These are phyloP conservation scores for Galerina sulciceps DNA, from an alignment of 768 basidiomycete species.

Conservation along the genomic window DNA sequence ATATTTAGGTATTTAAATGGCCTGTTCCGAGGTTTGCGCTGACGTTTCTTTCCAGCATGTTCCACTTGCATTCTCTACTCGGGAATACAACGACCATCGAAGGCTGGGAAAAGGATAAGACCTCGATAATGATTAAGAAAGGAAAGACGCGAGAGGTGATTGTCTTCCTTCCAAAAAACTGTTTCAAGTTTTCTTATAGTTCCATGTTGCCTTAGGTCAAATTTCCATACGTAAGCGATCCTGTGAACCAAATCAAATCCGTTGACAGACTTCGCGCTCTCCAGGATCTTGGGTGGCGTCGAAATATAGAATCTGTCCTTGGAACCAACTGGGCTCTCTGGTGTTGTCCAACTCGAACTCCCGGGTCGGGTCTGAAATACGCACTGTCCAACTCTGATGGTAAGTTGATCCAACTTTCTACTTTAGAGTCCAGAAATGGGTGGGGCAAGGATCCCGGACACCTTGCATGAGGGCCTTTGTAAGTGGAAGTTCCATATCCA, in stretches of 20 bases:
- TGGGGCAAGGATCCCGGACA: conserved; percentile 18
- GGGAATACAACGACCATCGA: conserved; percentile 96
- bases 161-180: neutral
- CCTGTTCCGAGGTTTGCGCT: neutral
- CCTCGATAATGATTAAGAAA: conserved; percentile 78
- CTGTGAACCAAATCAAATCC: neutral
- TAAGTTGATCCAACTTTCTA: conserved; percentile 65
- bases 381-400: conserved; percentile 72
- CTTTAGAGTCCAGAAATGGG: conserved; percentile 12
- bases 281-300: conserved; percentile 77
- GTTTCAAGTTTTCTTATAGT: conserved; percentile 1
- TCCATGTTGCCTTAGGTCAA: conserved; percentile 56
- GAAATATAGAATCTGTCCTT: conserved; percentile 79
- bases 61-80: conserved; percentile 79
- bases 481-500: conserved; percentile 12
- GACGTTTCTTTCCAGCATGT: conserved; percentile 55
- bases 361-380: conserved; percentile 79
- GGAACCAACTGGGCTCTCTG: conserved; percentile 78
- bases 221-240: conserved; percentile 83
- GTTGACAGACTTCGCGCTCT: neutral
- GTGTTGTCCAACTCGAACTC: conserved; percentile 76
- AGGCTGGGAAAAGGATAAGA: conserved; percentile 97
- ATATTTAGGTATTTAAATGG: conserved; percentile 72
- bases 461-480: conserved; percentile 24
- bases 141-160: conserved; percentile 84